Evolutionary conservation across 2,329 filamentous ascomycete species (phyloP), one percentile per base, ranked within the genome.

Genomic region (Sordariomycetes sp.): DNA sequence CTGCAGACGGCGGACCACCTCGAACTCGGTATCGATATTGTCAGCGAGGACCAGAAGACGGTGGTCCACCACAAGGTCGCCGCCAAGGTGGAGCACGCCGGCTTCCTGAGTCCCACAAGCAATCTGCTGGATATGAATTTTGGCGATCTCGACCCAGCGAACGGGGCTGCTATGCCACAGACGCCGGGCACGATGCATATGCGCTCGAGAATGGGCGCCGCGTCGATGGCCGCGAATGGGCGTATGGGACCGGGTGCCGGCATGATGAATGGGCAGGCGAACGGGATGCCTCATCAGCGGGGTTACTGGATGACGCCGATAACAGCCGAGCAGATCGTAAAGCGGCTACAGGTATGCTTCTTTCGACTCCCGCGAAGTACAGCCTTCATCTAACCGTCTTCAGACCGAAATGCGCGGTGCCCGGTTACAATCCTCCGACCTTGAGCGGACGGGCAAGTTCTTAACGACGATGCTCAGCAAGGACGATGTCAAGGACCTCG

Each of bases 21-120:
- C 56, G 94, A 99, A 68, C 79, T 99, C 39, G 94, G 94, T 58
- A 99, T 99, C 65, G 94, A 99, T 67, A 99, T 99, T 66, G 92
- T 99, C 55, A 96, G 90, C 70, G 94, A 99, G 69, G 94, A 99
- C 68, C 92, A 97, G 69, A 97, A 96, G 73, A 96, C 91, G 0
- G 90, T 99, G 32, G 91, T 99, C 15, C 94, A 99, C 67, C 94
- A 97, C 74, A 99, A 99, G 68, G 94, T 99, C 53, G 91, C 92
- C 22, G 91, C 94, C 58, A 95, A 95, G 68, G 90, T 99, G 58
- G 94, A 99, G 69, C 90, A 96, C 72, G 90, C 94, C 45, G 94
- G 94, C 7, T 86, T 92, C 62, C 81, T 91, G 61, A 85, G 80
- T 52, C 80, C 85, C 12, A 81, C 84, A 10, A 88, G 81, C 64